A percentile compares a stretch with the other conserved stretches of the same genome.
Conservation (phyloP, 352 stramenopile genomes). For the Peronospora farinosa region DNA sequence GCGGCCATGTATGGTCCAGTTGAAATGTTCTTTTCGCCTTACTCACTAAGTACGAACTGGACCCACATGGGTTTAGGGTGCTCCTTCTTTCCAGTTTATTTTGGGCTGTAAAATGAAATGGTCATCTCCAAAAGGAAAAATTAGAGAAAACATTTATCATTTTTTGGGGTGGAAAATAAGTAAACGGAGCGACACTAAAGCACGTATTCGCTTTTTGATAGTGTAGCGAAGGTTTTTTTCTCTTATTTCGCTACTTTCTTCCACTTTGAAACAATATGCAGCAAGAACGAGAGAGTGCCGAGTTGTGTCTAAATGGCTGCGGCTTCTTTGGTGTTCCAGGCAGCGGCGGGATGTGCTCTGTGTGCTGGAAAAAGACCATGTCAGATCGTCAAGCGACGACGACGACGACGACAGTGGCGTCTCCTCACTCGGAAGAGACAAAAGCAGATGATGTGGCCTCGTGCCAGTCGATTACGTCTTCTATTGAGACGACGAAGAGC, state of each 20-base stretch:
- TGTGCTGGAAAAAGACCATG: constrained; percentile 84
- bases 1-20: too few relatives aligned
- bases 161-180: too few relatives aligned
- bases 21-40: too few relatives aligned
- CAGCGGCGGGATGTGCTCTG: constrained; percentile 74
- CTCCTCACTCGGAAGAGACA: constrained; percentile 15
- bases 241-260: background rate
- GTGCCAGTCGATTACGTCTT: constrained; percentile 4
- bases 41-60: too few relatives aligned
- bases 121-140: too few relatives aligned
- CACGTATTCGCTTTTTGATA: too few relatives aligned
- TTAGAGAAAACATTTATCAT: too few relatives aligned
- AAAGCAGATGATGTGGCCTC: constrained; percentile 20
- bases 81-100: too few relatives aligned
- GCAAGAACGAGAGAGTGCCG: constrained; percentile 71
- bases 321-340: constrained; percentile 70
- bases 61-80: too few relatives aligned
- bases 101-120: too few relatives aligned
- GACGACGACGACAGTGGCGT: background rate
- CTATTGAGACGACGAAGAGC: constrained; percentile 11
- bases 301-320: constrained; percentile 68
- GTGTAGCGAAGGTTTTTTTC: too few relatives aligned
- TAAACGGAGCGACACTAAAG: too few relatives aligned
- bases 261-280: constrained; percentile 36
- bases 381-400: constrained; percentile 59